Evolutionary conservation across 208 protist genomes (phyloP), one percentile per base, ranked within the genome.

Genomic region (Endotrypanum monterogeii): DNA sequence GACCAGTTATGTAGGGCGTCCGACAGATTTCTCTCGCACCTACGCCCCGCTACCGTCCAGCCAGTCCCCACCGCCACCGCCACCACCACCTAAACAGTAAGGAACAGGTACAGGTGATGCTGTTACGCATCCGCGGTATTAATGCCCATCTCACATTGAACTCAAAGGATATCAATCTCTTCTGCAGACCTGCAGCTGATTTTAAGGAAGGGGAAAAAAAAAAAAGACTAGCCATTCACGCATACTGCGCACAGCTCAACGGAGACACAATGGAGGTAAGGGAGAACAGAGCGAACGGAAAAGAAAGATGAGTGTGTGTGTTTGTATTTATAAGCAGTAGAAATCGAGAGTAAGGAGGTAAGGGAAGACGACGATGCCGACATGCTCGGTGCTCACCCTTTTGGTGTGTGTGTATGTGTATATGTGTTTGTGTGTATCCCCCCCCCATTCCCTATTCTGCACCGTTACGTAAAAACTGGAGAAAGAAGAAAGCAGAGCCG

Each of bases 311-410:
- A 18, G 3, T 30, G 39, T 23, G 35, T 11, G 3, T 18, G 56
- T 61, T 11, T 20, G 3, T 58, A 2, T 25, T 11, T 18, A 20
- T 61, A 54, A 70, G 69, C 63, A 74, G 74, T 73, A 66, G 62
- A 71, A 66, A 68, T 18, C 7, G 41, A 46, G 9, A 46, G 41
- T n/a, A 41, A 62, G 23, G 51, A 20, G 11, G 51, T 6, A n/a
- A 28, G 51, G 51, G n/a, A 55, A n/a, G 58, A 63, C 35, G 12
- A 63, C 35, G 30, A 28, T 46, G 16, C 5, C 6, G 25, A 46
- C 30, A 63, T 14, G 35, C 20, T 46, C 58, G 32, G 11, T 46
- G 8, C 1, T 14, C 35, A 23, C 7, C 58, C 30, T 35, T 20
- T n/a, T n/a, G n/a, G n/a, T n/a, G n/a, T n/a, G n/a, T n/a, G n/a